Percentiles rank a stretch among this genome's conserved stretches.
These are phyloP conservation scores for Penicillium riverlandense DNA, from an alignment of 495 filamentous ascomycete species.

Conservation along the genomic window DNA sequence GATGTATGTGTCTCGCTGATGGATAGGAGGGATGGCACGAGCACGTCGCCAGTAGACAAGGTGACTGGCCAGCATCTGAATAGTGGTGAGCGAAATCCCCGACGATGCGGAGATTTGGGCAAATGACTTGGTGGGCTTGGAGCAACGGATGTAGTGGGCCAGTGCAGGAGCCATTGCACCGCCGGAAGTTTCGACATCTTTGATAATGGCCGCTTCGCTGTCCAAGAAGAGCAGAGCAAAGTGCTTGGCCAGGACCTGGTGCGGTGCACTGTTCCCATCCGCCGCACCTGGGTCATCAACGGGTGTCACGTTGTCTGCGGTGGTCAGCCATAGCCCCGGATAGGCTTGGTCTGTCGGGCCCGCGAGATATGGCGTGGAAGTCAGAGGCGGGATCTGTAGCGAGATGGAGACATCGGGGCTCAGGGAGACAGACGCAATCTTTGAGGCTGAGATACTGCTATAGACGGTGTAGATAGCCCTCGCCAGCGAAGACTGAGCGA, in stretches of 20 bases:
- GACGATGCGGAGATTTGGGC: conserved; percentile 68
- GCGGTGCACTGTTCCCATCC: conserved; percentile 42
- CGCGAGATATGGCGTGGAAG: conserved; percentile 66
- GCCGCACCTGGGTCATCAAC: conserved; percentile 52
- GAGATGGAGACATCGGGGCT: conserved; percentile 59
- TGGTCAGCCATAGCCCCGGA: conserved; percentile 77
- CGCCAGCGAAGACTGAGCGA: conserved; percentile 70
- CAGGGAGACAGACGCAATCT: conserved; percentile 66
- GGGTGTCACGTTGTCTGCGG: conserved; percentile 63
- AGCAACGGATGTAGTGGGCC: conserved; percentile 73
- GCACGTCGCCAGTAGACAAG: conserved; percentile 93
- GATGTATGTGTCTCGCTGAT: conserved; percentile 86
- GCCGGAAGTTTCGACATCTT: conserved; percentile 72
- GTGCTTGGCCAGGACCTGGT: conserved; percentile 66
- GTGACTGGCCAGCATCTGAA: conserved; percentile 80
- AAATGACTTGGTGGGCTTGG: conserved; percentile 80
- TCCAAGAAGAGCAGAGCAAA: conserved; percentile 81
- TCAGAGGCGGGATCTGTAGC: conserved; percentile 77
- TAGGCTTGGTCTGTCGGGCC: conserved; percentile 55
- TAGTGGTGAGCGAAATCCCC: conserved; percentile 65
- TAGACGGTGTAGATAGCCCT: conserved; percentile 76
- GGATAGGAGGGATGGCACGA: conserved; percentile 83
- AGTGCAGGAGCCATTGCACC: conserved; percentile 66
- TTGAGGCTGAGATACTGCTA: conserved; percentile 70
- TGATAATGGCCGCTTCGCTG: conserved; percentile 73